These are phyloP conservation scores for Fraxinus cuspidata DNA, from an alignment of 257 asterid species.

Conservation along the genomic window DNA sequence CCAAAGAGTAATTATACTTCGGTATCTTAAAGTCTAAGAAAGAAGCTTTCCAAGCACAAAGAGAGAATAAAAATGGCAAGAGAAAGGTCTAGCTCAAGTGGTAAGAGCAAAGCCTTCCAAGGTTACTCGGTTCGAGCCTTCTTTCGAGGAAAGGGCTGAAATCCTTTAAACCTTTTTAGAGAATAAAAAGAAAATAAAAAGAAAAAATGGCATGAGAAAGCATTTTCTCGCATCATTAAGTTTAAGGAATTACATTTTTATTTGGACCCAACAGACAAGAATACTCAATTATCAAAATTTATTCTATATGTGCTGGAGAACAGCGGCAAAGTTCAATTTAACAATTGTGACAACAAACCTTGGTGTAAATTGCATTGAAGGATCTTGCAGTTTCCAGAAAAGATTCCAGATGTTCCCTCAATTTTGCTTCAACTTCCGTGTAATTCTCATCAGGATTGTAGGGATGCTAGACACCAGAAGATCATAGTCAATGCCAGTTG, in stretches of 20 bases:
- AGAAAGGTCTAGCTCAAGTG: too few species aligned
- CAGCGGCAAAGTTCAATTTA: background rate
- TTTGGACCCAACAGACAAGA: background rate
- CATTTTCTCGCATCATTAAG: background rate
- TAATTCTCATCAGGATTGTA: constrained; percentile 95
- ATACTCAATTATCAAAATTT: background rate
- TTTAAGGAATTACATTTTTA: background rate
- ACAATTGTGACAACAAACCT: constrained; percentile 47
- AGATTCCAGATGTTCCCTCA: constrained; percentile 88
- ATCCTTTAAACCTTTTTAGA: too few species aligned
- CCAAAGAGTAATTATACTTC: background rate
- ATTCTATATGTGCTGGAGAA: background rate
- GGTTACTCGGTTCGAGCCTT: too few species aligned
- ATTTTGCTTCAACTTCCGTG: constrained; percentile 72
- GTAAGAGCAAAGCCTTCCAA: too few species aligned
- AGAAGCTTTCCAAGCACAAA: background rate
- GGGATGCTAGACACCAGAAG: constrained; percentile 63
- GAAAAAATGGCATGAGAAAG: background rate
- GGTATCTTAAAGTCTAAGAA: background rate
- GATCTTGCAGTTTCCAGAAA: constrained; percentile 93
- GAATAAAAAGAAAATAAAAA: too few species aligned
- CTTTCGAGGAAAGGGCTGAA: too few species aligned
- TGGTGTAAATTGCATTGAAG: constrained; percentile 89
- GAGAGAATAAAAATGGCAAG: background rate
- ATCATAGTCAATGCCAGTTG: constrained; percentile 25